Percentiles rank a stretch among this genome's conserved stretches.
Conservation (phyloP, 257 asterid genomes). For the Solanum microdontum region DNA sequence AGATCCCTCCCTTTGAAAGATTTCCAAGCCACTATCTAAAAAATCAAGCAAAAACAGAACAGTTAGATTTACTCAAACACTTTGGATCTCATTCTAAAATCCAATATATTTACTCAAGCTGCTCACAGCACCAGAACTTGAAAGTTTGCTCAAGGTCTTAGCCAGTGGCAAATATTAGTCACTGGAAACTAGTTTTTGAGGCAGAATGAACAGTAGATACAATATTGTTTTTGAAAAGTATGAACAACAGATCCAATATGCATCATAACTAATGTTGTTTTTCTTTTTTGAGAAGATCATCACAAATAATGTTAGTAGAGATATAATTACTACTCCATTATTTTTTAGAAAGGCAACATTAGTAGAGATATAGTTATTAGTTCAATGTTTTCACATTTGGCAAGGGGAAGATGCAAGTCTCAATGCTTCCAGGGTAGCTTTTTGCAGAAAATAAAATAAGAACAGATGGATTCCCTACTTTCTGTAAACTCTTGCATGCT, state of each 20-base stretch:
- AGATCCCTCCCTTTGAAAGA: neutral
- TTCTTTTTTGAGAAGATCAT: neutral
- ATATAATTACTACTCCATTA: neutral
- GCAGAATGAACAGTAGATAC: neutral
- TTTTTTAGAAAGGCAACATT: neutral
- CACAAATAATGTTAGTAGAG: neutral
- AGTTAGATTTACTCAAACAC: neutral
- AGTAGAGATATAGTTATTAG: neutral
- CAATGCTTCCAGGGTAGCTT: neutral
- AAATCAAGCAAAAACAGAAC: conserved; percentile 2
- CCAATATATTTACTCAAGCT: neutral
- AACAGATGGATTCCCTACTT: neutral
- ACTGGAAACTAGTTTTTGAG: neutral
- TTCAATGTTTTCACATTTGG: neutral
- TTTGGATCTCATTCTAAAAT: neutral
- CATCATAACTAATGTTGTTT: neutral
- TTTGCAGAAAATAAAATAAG: neutral
- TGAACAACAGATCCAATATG: neutral
- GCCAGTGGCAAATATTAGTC: neutral
- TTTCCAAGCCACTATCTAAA: conserved; percentile 33
- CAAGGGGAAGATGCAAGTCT: neutral
- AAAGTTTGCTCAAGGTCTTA: neutral
- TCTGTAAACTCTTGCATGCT: neutral
- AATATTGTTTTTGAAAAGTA: neutral
- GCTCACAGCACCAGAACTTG: neutral